These are phyloP conservation scores for Dioscorea cayenensis DNA, from an alignment of 116 monocot genomes.

Conservation along the genomic window DNA sequence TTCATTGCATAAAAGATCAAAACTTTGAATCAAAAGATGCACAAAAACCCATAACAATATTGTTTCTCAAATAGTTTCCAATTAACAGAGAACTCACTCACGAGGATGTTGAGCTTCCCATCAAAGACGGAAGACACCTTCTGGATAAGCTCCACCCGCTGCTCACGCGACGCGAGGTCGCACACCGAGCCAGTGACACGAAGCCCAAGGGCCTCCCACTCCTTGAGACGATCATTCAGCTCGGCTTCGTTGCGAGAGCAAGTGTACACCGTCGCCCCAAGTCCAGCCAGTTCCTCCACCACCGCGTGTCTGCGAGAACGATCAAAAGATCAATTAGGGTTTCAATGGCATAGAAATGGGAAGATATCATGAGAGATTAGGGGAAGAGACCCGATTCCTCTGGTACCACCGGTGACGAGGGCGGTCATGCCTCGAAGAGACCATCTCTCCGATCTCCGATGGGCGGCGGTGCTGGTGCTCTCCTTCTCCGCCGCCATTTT, in stretches of 20 bases:
- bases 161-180: slow-evolving; percentile 13
- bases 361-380: background rate
- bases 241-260: slow-evolving; percentile 21
- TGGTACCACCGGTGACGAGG: slow-evolving; percentile 71
- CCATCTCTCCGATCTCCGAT: slow-evolving; percentile 32
- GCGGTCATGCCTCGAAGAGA: slow-evolving; percentile 59
- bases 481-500: background rate
- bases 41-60: no score
- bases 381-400: slow-evolving; percentile 55
- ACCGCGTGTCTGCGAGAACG: slow-evolving; percentile 30
- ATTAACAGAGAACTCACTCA: slow-evolving; percentile 6
- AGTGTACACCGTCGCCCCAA: slow-evolving; percentile 24
- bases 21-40: no score
- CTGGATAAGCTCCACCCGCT: slow-evolving; percentile 14
- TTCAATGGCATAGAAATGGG: background rate
- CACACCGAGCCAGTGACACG: slow-evolving; percentile 20
- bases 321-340: background rate
- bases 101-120: slow-evolving; percentile 31
- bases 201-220: slow-evolving; percentile 5
- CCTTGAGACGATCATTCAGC: slow-evolving; percentile 5
- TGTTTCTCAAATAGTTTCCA: no score
- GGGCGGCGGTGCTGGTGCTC: background rate
- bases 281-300: slow-evolving; percentile 40
- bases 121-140: slow-evolving; percentile 9
- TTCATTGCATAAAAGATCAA: no score